Conservation (phyloP, 345 rosid species). For the Camelina laxa region DNA sequence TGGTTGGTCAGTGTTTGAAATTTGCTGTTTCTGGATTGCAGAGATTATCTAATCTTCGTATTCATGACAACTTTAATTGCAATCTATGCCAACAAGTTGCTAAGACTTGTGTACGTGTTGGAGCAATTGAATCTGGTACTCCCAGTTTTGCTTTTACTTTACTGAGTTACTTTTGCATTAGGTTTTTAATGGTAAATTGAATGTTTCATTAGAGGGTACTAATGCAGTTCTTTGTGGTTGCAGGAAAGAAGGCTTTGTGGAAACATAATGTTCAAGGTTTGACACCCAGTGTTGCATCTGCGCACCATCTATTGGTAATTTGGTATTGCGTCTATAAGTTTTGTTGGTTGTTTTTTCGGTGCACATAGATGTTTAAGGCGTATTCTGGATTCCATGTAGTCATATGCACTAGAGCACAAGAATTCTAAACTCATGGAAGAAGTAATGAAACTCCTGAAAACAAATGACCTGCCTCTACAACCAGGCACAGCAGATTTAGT, state of each 20-base stretch:
- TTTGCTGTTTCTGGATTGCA: constrained; percentile 46
- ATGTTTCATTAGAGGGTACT: neutral
- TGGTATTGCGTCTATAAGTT: constrained; percentile 53
- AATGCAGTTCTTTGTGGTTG: constrained; percentile 15
- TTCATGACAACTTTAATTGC: constrained; percentile 78
- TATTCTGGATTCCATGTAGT: constrained; percentile 46
- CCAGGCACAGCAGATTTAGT: constrained; percentile 86
- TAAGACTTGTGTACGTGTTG: constrained; percentile 72
- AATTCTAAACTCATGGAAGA: constrained; percentile 69
- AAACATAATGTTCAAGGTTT: constrained; percentile 81
- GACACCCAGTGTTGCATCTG: constrained; percentile 75
- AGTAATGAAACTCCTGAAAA: constrained; percentile 65
- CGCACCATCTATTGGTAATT: constrained; percentile 80
- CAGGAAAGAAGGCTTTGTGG: constrained; percentile 84
- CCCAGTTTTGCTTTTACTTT: constrained; percentile 4
- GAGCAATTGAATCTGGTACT: constrained; percentile 80
- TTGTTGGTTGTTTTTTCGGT: neutral
- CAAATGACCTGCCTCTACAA: constrained; percentile 62
- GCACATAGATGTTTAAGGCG: neutral
- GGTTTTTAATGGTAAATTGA: no score
- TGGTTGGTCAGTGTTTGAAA: neutral
- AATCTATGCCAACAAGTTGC: constrained; percentile 83
- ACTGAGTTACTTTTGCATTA: no score
- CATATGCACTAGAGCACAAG: constrained; percentile 64
- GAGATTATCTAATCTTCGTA: constrained; percentile 83